phyloP scores from a whole-genome alignment of 2,329 filamentous ascomycete species.

The Emericellopsis atlantica region DNA sequence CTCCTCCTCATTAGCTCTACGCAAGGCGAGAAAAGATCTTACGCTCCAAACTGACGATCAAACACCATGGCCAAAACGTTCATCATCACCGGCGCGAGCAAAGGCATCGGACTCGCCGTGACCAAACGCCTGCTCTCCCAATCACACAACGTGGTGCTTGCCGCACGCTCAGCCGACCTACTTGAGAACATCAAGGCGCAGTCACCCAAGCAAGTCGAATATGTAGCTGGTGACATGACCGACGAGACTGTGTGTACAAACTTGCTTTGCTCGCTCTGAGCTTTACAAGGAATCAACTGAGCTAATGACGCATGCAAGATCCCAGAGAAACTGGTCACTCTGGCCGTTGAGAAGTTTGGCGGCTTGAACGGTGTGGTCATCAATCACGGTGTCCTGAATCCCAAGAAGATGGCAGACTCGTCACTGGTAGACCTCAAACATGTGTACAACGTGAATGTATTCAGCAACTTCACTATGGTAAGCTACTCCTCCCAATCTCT shows the following conservation, averaged over 20 bases:
- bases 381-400: constrained; percentile 76
- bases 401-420: constrained; percentile 57
- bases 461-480: constrained; percentile 71
- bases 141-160: constrained; percentile 45
- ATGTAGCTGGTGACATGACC: constrained; percentile 40
- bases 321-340: constrained; percentile 47
- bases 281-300: too few species aligned
- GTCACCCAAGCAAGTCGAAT: constrained; percentile 40
- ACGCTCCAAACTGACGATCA: too few species aligned
- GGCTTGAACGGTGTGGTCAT: constrained; percentile 70
- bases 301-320: constrained; percentile 22
- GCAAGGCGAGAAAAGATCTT: too few species aligned
- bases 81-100: constrained; percentile 55
- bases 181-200: constrained; percentile 37
- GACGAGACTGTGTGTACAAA: constrained; percentile 27
- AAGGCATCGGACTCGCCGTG: constrained; percentile 47
- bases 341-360: constrained; percentile 56
- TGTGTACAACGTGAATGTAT: constrained; percentile 75
- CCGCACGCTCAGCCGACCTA: constrained; percentile 38
- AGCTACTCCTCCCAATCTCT: constrained; percentile 11
- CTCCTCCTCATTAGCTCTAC: too few species aligned
- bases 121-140: constrained; percentile 35
- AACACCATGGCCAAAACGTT: constrained; percentile 41
- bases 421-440: constrained; percentile 63
- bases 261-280: too few species aligned